Conservation (phyloP, 805 yeast genomes). For the Blastobotrys chiropterorum region DNA sequence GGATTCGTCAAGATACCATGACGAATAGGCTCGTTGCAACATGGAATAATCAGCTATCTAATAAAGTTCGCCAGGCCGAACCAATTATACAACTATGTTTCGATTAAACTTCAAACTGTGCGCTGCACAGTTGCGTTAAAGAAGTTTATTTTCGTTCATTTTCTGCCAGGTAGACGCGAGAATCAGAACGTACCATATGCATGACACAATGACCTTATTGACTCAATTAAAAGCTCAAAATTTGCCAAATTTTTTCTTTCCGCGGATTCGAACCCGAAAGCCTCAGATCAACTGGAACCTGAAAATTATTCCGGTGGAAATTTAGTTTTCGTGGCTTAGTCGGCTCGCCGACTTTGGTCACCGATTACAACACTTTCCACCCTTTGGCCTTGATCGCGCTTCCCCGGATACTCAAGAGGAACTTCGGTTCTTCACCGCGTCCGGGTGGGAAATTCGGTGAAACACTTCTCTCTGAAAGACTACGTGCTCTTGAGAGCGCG, state of each 20-base stretch:
- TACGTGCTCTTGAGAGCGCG: constrained; percentile 11
- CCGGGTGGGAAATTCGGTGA: constrained; percentile 26
- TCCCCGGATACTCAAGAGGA: constrained; percentile 19
- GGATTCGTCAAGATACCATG: no score
- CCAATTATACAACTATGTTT: no score
- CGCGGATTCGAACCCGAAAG: not conserved
- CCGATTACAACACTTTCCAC: not conserved
- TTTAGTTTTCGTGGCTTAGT: not conserved
- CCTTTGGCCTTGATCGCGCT: constrained; percentile 16
- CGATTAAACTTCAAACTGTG: no score
- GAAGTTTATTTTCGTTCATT: no score
- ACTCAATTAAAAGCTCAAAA: no score
- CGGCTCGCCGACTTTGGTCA: not conserved
- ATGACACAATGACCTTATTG: no score
- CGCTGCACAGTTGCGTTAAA: no score
- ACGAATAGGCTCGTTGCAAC: no score
- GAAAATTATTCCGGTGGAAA: not conserved
- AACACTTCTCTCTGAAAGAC: constrained; percentile 19
- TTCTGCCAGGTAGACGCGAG: no score
- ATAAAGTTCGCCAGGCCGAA: no score
- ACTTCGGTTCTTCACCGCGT: not conserved
- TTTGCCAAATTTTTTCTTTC: not conserved
- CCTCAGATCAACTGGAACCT: not conserved
- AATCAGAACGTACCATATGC: no score
- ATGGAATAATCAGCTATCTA: no score